Evolutionary conservation across 2,329 filamentous ascomycete species (phyloP), one percentile per base, ranked within the genome.

Genomic region (Trichoderma polysporum): DNA sequence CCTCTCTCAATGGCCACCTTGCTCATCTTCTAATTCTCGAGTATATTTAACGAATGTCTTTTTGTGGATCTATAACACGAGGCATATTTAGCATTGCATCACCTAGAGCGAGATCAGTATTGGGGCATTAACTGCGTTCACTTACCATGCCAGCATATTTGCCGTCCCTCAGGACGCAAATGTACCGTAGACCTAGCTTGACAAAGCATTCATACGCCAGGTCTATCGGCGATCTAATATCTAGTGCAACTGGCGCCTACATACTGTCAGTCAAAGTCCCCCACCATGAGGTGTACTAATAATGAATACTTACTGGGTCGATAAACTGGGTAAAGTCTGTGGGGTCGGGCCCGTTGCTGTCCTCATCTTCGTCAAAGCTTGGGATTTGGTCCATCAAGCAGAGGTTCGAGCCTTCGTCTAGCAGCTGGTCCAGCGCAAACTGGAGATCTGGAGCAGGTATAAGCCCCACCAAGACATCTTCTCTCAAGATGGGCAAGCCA

Each of bases 11-110:
- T 50, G 56, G 4, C 41, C 39, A 1, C 56, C 52, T 19, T 68
- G 63, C 31, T 81, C 76, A 71, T 90, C 84, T 75, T 95, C 91
- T 53, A 94, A 80, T 74, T 96, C 91, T 71, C 94, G 92, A 79
- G 97, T 90, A 76, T 97, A 97, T 78, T 92, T 94, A 68, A 97
- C 94, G 81, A 99, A 98, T 4, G 89, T 90, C 82, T 99, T 99
- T 83, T 98, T 98, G 79, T 99, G 95, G 59, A 90, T 87, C 90
- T 92, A 41, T 2, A 22, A 39, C 15, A 49, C 33, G 6, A 33
- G 2, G 0, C 15, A 6, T 27, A 15, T 1, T 59, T 22, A 57
- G 45, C 10, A 59, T 39, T 31, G 15, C 1, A n/a, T 2, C 3
- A 17, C n/a, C 13, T 22, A 5, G n/a, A 37, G 25, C 12, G 2